Base-by-base conservation (phyloP, 2,329 filamentous ascomycete genomes). In the Colletotrichum gloeosporioides region DNA sequence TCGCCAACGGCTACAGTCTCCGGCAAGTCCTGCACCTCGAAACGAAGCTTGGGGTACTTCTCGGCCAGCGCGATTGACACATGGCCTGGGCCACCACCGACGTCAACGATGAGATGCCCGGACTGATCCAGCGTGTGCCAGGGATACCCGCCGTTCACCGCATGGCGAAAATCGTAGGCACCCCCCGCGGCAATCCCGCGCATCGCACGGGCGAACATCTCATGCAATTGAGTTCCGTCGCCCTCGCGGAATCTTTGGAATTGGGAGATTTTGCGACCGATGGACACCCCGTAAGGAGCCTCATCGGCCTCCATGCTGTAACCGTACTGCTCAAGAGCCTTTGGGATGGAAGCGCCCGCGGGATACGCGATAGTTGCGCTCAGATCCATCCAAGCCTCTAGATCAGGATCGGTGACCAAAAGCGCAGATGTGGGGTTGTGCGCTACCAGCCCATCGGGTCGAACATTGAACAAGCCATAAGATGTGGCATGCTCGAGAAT, bases 31-130 rank as follows among this genome's bases (percentile, higher is more conserved):
- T 83, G 80, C 3, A 84, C 83, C 10, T 84, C 75, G 65, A 85
- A 84, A 0, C 75, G 78, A 7, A 85, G 79, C 4, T 81, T 55
- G 0, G 82, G 80, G 69, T 81, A 81, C 25, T 71, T 63, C 34
- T 79, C 71, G 9, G 84, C 85, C 6, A 86, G 78, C 2, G 79
- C 79, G n/a, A 84, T 79, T 16, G 77, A 77, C 18, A 79, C 79
- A 34, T 81, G 79, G 5, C 85, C 84, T 8, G 78, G 82, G 4
- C 81, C 81, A n/a, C 85, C 85, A 22, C 84, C 85, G 57, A 77
- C 62, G 66, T 87, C 86, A 4, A 87, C 81, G 18, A 87, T 79
- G 70, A 32, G 69, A 29, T 61, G 55, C 27, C 8, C 44, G 49
- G 31, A 39, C 18, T 71, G 25, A 3, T 71, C 69, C 32, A 71